Base-by-base conservation (phyloP, 2,329 filamentous ascomycete species). In the Microdochium nivale region DNA sequence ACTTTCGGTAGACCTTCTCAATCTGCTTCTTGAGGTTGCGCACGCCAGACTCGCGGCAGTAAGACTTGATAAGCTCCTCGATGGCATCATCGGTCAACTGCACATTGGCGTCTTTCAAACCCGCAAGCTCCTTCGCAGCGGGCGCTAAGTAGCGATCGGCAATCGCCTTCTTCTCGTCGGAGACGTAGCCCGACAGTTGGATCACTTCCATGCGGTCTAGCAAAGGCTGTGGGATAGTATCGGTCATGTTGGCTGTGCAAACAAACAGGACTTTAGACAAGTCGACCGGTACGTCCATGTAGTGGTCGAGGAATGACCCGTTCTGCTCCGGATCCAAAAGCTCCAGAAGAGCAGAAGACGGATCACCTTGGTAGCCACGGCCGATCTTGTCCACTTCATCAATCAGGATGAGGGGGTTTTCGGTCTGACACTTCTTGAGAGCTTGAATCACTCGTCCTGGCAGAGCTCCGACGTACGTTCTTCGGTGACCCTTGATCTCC, bases 21-120 rank as follows among this genome's bases (percentile, higher is more conserved):
- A 99, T 99, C 68, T 97, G 92, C 76, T 99, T 97, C 80, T 99
- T 99, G 55, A 99, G 74, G 65, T 99, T 99, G 58, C 94, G 86
- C 9, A 99, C 95, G 61, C 94, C 94, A 44, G 90, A 96, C 71
- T 99, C 94, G 44, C 94, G 88, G 72, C 91, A 96, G 74, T 99
- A 99, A 24, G 90, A 95, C 73, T 97, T 97, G 75, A 99, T 99
- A 46, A 99, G 79, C 70, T 99, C 94, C 63, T 94, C 87, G 46
- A 99, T 95, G 13, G 92, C 95, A 53, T 88, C 86, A 59, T 90
- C 84, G 55, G 84, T 86, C 44, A 99, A 76, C n/a, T 76, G 75
- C n/a, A 99, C 91, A 63, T 96, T 87, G 21, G 91, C 92, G 21
- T 94, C 81, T 66, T 95, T 90, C 55, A 99, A 73, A 25, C 94